Conservation (phyloP, 2,329 filamentous ascomycete species). For the Penicillium rolfsii region DNA sequence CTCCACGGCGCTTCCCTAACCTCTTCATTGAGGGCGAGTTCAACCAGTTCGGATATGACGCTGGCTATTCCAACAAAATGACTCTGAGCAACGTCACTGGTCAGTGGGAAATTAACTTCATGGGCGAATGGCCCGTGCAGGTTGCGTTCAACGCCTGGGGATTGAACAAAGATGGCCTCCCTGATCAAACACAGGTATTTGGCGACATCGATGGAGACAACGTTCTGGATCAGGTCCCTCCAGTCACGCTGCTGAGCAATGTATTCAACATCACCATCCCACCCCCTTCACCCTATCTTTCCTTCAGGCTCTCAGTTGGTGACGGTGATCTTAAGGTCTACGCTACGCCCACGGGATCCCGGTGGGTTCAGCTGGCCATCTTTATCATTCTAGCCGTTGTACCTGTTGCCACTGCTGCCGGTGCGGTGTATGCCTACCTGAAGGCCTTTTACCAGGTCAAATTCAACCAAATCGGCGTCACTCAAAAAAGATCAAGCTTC, state of each 20-base stretch:
- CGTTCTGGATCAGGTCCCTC: conserved; percentile 64
- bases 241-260: conserved; percentile 56
- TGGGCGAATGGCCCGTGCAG: conserved; percentile 65
- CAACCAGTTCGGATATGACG: conserved; percentile 67
- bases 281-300: conserved; percentile 58
- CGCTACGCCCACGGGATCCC: conserved; percentile 58
- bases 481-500: conserved; percentile 46
- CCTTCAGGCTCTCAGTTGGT: conserved; percentile 59
- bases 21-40: conserved; percentile 64
- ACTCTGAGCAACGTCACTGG: conserved; percentile 50
- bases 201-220: conserved; percentile 65
- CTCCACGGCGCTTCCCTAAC: conserved; percentile 61
- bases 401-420: conserved; percentile 54
- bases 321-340: conserved; percentile 58
- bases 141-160: conserved; percentile 69
- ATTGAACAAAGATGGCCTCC: conserved; percentile 64
- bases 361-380: conserved; percentile 56
- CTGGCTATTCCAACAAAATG: conserved; percentile 59
- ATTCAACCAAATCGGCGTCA: conserved; percentile 55
- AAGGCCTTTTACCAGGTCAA: conserved; percentile 66
- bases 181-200: conserved; percentile 61
- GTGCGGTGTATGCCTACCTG: conserved; percentile 61
- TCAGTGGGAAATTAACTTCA: conserved; percentile 62
- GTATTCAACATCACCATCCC: conserved; percentile 62
- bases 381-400: conserved; percentile 60